Base-by-base conservation (phyloP, 345 rosid species). In the Citrus maxima region DNA sequence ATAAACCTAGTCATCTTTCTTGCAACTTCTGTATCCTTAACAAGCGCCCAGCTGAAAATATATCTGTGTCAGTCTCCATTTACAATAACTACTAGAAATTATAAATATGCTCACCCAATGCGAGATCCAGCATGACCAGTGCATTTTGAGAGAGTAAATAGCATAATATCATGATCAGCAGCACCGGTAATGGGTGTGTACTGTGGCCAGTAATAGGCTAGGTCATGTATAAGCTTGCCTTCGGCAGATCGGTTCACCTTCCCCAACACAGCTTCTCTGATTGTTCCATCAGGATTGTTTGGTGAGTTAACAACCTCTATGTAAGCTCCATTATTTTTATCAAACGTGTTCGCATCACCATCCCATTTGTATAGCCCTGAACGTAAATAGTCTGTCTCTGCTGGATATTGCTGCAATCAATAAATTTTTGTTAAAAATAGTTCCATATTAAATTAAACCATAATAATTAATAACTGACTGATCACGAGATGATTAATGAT, bases 71-170 rank as follows among this genome's bases (percentile, higher is more conserved):
- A 30, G 40, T 61, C 1, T 54, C 42, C 10, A 27, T 25, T 46
- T 13, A 16, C 18, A 70, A n/a, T 24, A 70, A 25, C 21, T 14
- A 49, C 51, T 19, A 19, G 28, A 70, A 7, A 49, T 5, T 70
- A 30, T 19, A 32, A n/a, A 73, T 55, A 16, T 67, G 42, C 84
- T 80, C 49, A 95, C 98, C 99, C 99, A 42, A 95, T 91, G 49
- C 99, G 90, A 46, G 99, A 85, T 60, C 99, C 98, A 21, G 98
- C 99, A 75, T 95, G 98, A 22, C 99, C 99, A 0, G 95, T 90
- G 92, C 90, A 76, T 80, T 95, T 95, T 81, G 99, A 93, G 82
- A 95, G 82, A 66, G 99, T 95, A 76, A 95, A 95, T 18, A 95
- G 88, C 98, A 93, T 93, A 40, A 91, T 84, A 76, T 91, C 93